Base-by-base conservation (phyloP, 768 basidiomycete species). In the Kwoniella dejecticola region DNA sequence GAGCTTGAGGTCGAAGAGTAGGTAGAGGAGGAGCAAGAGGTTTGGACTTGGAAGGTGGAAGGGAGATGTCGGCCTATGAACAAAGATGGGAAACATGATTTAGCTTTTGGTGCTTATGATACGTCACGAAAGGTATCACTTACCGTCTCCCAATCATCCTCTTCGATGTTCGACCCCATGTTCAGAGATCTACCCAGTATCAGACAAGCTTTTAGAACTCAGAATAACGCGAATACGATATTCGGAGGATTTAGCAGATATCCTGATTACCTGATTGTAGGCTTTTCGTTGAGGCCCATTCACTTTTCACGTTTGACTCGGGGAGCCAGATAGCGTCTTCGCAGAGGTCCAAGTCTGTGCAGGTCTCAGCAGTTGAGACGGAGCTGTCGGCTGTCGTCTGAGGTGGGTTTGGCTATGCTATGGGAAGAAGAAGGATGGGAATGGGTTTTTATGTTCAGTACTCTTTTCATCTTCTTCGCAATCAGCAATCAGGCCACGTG, bases 141-240 rank as follows among this genome's bases (percentile, higher is more conserved):
- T 49, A 66, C 68, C n/a, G 63, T 70, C 52, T 70, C 69, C 69
- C 69, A 70, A 36, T 70, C 69, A 48, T 70, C 69, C 24, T 69
- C 67, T 3, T 55, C 60, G 11, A 36, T 36, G 30, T 47, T 36
- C 12, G 53, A 26, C 19, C 53, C n/a, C 33, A 30, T 29, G 12
- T 31, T 31, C 15, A 11, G 0, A n/a, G 15, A 17, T 21, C 27
- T 11, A 11, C 0, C 10, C 11, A 13, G 11, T 42, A 12, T 42
- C 11, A 42, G 11, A 19, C 19, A 5, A 6, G 10, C 17, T 19
- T 5, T 12, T 13, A 8, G 17, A 42, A 5, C 7, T 11, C 17
- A 8, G 17, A 42, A n/a, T 6, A 19, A 42, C 5, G 6, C 41
- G 17, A n/a, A 12, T 42, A 11, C 17, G 11, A n/a, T 12, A 13